Evolutionary conservation across 352 stramenopile genomes (phyloP).

Genomic region (Detonula confervacea): DNA sequence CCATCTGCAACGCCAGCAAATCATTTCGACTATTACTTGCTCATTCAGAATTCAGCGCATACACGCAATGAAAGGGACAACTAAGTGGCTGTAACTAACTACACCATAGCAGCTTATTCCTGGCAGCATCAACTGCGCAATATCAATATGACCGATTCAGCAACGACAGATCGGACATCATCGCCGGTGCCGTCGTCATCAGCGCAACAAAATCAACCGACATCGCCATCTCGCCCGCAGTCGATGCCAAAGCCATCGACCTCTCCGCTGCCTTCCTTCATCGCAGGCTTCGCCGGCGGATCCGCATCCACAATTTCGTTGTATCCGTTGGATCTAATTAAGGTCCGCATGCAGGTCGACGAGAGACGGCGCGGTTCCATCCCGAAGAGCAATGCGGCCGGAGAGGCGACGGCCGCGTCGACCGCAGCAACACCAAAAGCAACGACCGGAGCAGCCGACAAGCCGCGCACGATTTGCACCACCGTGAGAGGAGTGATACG

Average conservation of each 20-base stretch:
- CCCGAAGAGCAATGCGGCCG: too few relatives aligned
- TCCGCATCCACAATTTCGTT: conserved; percentile 83
- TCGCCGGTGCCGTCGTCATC: background rate
- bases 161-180: too few relatives aligned
- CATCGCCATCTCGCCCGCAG: background rate
- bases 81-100: too few relatives aligned
- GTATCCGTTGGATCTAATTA: conserved; percentile 97
- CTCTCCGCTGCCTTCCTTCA: conserved; percentile 37
- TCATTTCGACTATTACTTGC: too few relatives aligned
- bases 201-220: background rate
- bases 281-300: conserved; percentile 76
- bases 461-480: conserved; percentile 39
- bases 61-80: too few relatives aligned
- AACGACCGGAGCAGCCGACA: background rate
- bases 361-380: conserved; percentile 71
- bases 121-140: too few relatives aligned
- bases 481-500: conserved; percentile 62
- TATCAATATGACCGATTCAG: too few relatives aligned
- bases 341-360: conserved; percentile 96
- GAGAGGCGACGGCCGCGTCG: background rate
- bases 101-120: too few relatives aligned
- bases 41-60: too few relatives aligned
- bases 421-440: background rate
- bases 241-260: too few relatives aligned
- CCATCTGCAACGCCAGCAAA: too few relatives aligned